Evolutionary conservation across 768 basidiomycete species (phyloP), one percentile per base, ranked within the genome.

Genomic region (Boletellus ananas): DNA sequence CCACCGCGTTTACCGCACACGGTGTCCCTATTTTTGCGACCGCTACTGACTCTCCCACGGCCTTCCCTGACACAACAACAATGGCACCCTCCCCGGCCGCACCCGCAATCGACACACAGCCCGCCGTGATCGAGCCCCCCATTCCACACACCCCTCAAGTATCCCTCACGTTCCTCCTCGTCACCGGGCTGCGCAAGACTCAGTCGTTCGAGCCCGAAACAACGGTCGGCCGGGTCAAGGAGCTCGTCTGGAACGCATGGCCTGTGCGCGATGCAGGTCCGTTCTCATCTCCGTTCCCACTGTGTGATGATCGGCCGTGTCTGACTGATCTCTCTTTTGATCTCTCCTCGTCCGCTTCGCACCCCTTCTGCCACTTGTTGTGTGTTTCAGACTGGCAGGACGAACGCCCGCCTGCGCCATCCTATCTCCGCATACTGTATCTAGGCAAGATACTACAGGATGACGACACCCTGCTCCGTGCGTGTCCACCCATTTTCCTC

Each of bases 231-330:
- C 74, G 89, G 57, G 84, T 89, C 25, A 90, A 90, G 68, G 89
- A 91, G 70, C 77, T 91, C 41, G 79, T 84, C 34, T 90, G 89
- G 88, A 87, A 84, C 69, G 78, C 81, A 31, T 91, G 89, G 88
- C 86, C 86, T 25, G 70, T 46, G 44, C 60, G 62, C 42, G 62
- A 58, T 49, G 56, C 73, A 58, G 87, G 87, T 84, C 54, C 60
- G 55, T 50, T 41, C 12, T 52, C 39, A 49, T 57, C 45, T 57
- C 51, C 45, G 47, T 44, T 40, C 8, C 27, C 13, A 40, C 39
- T 43, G 36, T 51, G 43, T 46, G 49, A 10, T 60, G 54, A 57
- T 60, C 57, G 34, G 49, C 34, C n/a, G 7, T 44, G 18, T 42
- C 37, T 46, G n/a, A 16, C 49, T 53, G 40, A 61, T 47, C 1